Evolutionary conservation across 2,329 filamentous ascomycete genomes (phyloP), one percentile per base, ranked within the genome.

Genomic region (Scedosporium boydii): DNA sequence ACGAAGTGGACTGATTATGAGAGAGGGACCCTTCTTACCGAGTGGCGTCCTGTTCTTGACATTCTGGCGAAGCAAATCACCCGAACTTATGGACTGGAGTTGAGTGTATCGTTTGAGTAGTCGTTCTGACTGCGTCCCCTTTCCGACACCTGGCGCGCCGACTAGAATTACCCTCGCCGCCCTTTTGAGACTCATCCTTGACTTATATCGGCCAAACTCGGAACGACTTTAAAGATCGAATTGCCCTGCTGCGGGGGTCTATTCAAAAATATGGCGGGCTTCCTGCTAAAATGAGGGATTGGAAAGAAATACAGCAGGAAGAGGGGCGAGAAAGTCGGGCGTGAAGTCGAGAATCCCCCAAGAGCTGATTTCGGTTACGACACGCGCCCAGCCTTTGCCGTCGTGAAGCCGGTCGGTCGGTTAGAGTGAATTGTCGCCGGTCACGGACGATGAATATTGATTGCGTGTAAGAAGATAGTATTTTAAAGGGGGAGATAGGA

Each of bases 141-240:
- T 99, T 66, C 95, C 95, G 63, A 96, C 95, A 63, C 93, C 93
- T n/a, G 95, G 95, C 60, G 93, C 93, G 69, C 95, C 95, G 69
- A 99, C 86, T 68, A 99, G 86, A 72, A 99, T 98, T 66, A 98
- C 88, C 66, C 95, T 89, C 62, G 95, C 95, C 63, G 95, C 93
- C 77, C 83, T 87, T 67, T 82, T 83, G 71, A 96, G 84, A 77
- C 85, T 81, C 85, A 87, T 87, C 29, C 60, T 57, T 46, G 51
- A 53, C 60, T 18, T 27, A 16, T n/a, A 23, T 21, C 44, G 16
- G 38, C 21, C 9, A 26, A 41, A 29, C 26, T 10, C 18, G 51
- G 12, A 55, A 55, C 12, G 12, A 7, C 23, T 55, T 12, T 38
- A 38, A 38, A 14, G 34, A 38, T 38, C 44, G n/a, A 21, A 48